Base-by-base conservation (phyloP, 1,139 yeast genomes). In the Zygosaccharomyces pseudobailii region DNA sequence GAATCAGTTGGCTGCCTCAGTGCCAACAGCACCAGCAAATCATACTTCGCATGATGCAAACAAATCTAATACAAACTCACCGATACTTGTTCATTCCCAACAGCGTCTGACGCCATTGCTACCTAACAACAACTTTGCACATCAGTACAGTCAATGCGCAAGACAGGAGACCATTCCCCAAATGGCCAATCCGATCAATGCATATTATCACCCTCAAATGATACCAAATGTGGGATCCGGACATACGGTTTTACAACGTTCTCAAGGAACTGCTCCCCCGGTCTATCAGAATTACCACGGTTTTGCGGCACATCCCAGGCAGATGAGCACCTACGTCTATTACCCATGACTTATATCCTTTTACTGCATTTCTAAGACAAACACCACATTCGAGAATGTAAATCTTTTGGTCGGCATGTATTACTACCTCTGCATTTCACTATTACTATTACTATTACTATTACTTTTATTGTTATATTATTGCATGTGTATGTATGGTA, bases 161-260 rank as follows among this genome's bases (percentile, higher is more conserved):
- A 38, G 41, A 9, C 41, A 33, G 20, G 41, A 38, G 21, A 34
- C 23, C 4, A 10, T 20, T 19, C 33, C 41, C 4, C 34, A 22
- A 13, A 19, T 38, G 28, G 30, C 30, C 33, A 19, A 27, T 19
- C 17, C 33, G 10, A 9, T 19, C 10, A 38, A 25, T 20, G 9
- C 41, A 7, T 38, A 38, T 23, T 38, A 27, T 27, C 33, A 30
- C 19, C 41, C 32, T 6, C 41, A 38, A 13, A 19, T 38, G 34
- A 28, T 38, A 10, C 41, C 41, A 6, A 6, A 32, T 20, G 17
- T 28, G 34, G 41, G 41, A 17, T 3, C 24, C 41, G 24, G 25
- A 8, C 27, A 24, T 24, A 24, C 27, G 9, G 24, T 23, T 17
- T 27, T 28, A 4, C 41, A 25, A 38, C 22, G 34, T 9, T 38